Evolutionary conservation across 129 eudicot genomes (phyloP).

Genomic region (Tagetes erecta): DNA sequence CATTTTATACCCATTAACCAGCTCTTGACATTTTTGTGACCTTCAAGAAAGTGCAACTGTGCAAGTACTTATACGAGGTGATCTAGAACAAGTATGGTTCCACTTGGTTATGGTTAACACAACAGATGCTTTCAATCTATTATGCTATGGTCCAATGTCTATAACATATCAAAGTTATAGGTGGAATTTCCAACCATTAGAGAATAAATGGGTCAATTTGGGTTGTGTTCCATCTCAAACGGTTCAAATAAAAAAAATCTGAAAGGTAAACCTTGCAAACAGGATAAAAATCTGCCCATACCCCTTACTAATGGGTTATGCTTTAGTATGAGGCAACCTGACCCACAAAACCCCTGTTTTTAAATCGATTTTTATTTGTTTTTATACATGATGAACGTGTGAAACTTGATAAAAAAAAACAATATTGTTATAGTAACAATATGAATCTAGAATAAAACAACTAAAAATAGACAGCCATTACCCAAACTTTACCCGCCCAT

Average conservation of each 20-base stretch:
- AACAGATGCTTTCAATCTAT: background rate
- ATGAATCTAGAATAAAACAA: background rate
- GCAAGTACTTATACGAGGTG: background rate
- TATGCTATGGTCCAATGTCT: slow-evolving; percentile 1
- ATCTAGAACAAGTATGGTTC: background rate
- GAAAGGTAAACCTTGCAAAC: background rate
- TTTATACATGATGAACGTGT: background rate
- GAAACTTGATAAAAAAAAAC: background rate
- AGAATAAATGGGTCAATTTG: background rate
- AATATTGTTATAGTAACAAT: background rate
- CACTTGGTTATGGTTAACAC: background rate
- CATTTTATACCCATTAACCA: background rate
- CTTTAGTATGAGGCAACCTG: background rate
- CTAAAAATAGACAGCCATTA: background rate
- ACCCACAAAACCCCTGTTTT: background rate
- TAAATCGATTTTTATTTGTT: background rate
- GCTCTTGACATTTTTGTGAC: background rate
- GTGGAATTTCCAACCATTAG: background rate
- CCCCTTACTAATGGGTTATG: background rate
- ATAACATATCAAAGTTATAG: background rate
- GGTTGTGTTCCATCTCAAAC: background rate
- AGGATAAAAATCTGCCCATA: background rate
- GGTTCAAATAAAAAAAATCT: background rate
- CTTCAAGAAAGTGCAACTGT: background rate
- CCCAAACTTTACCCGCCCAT: background rate